Evolutionary conservation across 1,139 yeast species (phyloP).

Genomic region (Pneumocystis sp.): DNA sequence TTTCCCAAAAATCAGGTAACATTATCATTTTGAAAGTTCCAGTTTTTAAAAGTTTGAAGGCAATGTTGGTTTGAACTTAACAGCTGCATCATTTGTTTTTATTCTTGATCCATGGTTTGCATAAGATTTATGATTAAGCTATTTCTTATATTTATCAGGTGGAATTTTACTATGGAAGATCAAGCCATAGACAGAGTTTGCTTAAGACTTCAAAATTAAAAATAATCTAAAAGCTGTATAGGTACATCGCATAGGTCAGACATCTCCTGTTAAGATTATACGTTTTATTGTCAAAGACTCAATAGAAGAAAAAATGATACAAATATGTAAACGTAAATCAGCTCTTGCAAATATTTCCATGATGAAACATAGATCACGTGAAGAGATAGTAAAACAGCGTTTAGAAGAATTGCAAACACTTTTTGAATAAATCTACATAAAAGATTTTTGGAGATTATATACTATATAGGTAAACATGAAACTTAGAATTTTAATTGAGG

Average conservation of each 20-base stretch:
- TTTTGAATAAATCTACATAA: background rate
- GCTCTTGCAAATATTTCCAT: background rate
- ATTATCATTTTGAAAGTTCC: background rate
- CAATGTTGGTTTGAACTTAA: conserved; percentile 76
- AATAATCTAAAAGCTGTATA: background rate
- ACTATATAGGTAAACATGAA: background rate
- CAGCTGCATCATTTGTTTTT: conserved; percentile 72
- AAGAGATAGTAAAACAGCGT: background rate
- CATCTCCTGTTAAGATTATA: conserved; percentile 48
- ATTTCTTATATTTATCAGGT: conserved; percentile 25
- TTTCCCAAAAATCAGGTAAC: conserved; percentile 80
- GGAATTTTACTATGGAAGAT: conserved; percentile 89
- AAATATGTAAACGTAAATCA: conserved; percentile 64
- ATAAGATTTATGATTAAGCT: background rate
- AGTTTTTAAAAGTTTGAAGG: background rate
- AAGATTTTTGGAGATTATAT: background rate
- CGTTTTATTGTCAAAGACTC: conserved; percentile 71
- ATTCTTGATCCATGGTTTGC: conserved; percentile 76
- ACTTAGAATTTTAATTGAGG: too few relatives aligned
- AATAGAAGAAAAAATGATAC: conserved; percentile 82
- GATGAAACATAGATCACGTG: background rate
- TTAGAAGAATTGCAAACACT: background rate
- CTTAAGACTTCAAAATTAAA: background rate
- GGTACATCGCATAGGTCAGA: conserved; percentile 82
- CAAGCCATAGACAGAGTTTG: conserved; percentile 73